phyloP scores from a whole-genome alignment of 1,284 basidiomycete species.

The Trametes sp. region DNA sequence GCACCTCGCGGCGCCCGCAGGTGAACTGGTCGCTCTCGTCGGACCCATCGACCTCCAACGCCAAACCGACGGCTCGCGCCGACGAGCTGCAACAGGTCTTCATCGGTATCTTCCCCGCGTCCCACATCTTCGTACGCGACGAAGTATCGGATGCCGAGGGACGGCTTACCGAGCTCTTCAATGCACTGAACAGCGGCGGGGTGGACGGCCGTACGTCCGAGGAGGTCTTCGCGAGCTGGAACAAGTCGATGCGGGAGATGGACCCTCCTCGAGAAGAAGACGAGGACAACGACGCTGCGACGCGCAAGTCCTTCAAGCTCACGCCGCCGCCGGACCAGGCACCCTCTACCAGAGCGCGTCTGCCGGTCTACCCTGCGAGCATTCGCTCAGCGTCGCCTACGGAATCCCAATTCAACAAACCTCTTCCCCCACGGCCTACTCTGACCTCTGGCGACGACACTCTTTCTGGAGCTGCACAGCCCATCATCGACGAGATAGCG shows the following conservation, averaged over 20 bases:
- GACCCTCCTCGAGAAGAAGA: conserved; percentile 79
- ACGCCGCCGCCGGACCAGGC: conserved; percentile 77
- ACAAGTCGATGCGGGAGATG: conserved; percentile 55
- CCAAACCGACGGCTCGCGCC: conserved; percentile 60
- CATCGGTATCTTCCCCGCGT: conserved; percentile 95
- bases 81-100: conserved; percentile 88
- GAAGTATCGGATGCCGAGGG: conserved; percentile 91
- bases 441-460: conserved; percentile 95
- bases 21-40: conserved; percentile 67
- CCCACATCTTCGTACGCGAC: conserved; percentile 90
- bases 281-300: conserved; percentile 55
- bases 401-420: conserved; percentile 73
- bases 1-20: conserved; percentile 75
- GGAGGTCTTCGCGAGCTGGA: conserved; percentile 48
- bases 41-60: conserved; percentile 56
- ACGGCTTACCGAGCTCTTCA: conserved; percentile 76
- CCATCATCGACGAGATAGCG: conserved; percentile 96
- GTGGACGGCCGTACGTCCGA: conserved; percentile 45
- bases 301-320: conserved; percentile 70
- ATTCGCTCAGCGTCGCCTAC: conserved; percentile 65
- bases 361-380: conserved; percentile 74
- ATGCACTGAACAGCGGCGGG: conserved; percentile 48
- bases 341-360: conserved; percentile 70
- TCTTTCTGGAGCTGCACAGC: conserved; percentile 80
- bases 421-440: conserved; percentile 90